A percentile compares a stretch with the other conserved stretches of the same genome.
These are phyloP conservation scores for Nemania abortiva DNA, from an alignment of 2,329 filamentous ascomycete genomes.

Conservation along the genomic window DNA sequence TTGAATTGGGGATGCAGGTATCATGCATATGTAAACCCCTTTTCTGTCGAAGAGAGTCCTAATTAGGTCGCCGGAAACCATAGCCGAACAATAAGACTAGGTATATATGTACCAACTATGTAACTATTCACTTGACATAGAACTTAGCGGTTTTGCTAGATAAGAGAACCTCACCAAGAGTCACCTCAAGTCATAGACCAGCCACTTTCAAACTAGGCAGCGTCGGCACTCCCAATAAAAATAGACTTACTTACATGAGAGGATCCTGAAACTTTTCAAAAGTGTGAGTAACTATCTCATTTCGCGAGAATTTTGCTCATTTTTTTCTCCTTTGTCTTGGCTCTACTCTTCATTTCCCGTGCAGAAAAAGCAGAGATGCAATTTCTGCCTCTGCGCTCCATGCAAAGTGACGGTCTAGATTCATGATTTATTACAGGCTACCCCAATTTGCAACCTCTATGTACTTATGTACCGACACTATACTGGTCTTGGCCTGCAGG, in stretches of 20 bases:
- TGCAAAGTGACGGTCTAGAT: conserved; percentile 20
- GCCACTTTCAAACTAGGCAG: no score
- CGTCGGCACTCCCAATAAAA: no score
- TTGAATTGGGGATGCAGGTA: conserved; percentile 6
- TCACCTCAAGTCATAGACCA: no score
- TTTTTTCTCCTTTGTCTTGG: conserved; percentile 3
- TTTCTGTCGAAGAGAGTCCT: conserved; percentile 2
- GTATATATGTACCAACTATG: not conserved
- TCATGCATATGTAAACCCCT: conserved; percentile 10
- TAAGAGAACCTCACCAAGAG: no score
- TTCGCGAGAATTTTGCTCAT: not conserved
- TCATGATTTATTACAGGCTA: not conserved
- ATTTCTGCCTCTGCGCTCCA: not conserved
- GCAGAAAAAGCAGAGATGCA: conserved; percentile 16
- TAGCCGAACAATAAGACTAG: conserved; percentile 2
- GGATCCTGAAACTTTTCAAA: not conserved
- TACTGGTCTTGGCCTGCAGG: not conserved
- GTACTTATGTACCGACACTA: not conserved
- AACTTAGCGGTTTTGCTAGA: not conserved
- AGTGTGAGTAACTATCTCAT: not conserved
- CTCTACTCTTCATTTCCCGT: conserved; percentile 26
- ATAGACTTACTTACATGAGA: no score
- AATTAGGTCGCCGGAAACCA: conserved; percentile 11
- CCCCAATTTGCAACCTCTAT: not conserved
- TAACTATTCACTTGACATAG: not conserved